Base-by-base conservation (phyloP, 1,284 basidiomycete genomes). In the Malassezia caprae region DNA sequence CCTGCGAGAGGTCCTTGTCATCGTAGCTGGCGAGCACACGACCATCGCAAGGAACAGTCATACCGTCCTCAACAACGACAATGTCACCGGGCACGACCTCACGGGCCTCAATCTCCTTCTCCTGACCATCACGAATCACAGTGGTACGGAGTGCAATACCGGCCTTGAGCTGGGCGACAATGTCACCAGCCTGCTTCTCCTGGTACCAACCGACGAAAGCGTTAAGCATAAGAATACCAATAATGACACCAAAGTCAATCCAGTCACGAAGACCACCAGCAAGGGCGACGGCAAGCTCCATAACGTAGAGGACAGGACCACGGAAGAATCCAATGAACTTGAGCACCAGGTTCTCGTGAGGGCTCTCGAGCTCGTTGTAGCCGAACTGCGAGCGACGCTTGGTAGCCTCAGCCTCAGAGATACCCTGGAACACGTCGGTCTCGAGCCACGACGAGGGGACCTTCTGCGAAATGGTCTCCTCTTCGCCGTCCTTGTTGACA, bases 71-170 rank as follows among this genome's bases (percentile, higher is more conserved):
- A 43, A 74, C 67, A 19, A 76, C 51, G 58, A 76, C 75, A 59
- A 81, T 79, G 65, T 81, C 80, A 53, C 80, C 80, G 19, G 79
- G 78, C n/a, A 81, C 80, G 8, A 81, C 61, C 15, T 81, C 80
- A 53, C 80, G 75, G 27, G 79, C 80, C 60, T 79, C 79, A 54
- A 81, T 78, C 53, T 79, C 78, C 53, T 72, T 62, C 64, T 81
- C 80, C 34, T 77, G 65, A 53, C 69, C 69, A 59, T 78, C 76
- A 35, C 80, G 77, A 24, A 81, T 68, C 35, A 79, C 79, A 21
- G 61, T 71, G 23, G 78, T 69, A 54, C 77, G 78, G 53, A 81
- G 72, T 5, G 80, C 79, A 57, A 81, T 81, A 61, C 79, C 80
- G 32, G 79, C 79, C 72, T 80, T 81, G 61, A 81, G 79, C 65